Percentiles rank a stretch among this genome's conserved stretches.
Conservation (phyloP, 2,329 filamentous ascomycete species). For the Exserohilum turcica region DNA sequence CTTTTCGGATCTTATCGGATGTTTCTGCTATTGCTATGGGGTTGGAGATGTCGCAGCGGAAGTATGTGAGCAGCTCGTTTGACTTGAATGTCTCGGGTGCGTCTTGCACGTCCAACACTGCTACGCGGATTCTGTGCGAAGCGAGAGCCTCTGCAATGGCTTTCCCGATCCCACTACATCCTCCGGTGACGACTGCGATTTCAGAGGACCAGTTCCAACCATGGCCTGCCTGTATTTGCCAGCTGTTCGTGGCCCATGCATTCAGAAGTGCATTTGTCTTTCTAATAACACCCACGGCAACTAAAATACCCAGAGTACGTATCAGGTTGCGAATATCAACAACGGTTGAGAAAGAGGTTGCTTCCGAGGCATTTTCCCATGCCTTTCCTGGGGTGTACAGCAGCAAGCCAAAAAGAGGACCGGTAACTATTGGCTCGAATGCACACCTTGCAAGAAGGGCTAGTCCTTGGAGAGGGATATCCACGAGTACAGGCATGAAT, state of each 20-base stretch:
- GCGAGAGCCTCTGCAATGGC: constrained; percentile 19
- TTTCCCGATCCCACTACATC: constrained; percentile 21
- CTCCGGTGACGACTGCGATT: constrained; percentile 24
- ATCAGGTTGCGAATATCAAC: neutral
- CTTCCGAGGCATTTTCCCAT: neutral
- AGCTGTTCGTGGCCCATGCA: constrained; percentile 9
- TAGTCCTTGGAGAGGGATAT: neutral
- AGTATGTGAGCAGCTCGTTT: constrained; percentile 18
- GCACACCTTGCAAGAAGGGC: neutral
- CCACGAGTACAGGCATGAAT: neutral
- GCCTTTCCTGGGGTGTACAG: constrained; percentile 1
- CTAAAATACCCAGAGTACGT: constrained; percentile 3
- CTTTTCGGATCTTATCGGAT: constrained; percentile 12
- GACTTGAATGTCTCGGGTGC: constrained; percentile 6
- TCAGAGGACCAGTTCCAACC: constrained; percentile 22
- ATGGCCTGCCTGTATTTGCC: constrained; percentile 7
- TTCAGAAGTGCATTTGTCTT: constrained; percentile 7
- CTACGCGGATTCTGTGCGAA: constrained; percentile 14
- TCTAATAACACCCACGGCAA: neutral
- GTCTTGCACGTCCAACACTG: constrained; percentile 21
- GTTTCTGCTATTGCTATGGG: constrained; percentile 11
- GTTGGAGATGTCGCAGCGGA: constrained; percentile 25
- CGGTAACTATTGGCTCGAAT: constrained; percentile 5
- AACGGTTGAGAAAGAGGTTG: neutral
- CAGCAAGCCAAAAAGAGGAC: constrained; percentile 2